These are phyloP conservation scores for Metarhizium robertsii DNA, from an alignment of 2,329 filamentous ascomycete species.

Conservation along the genomic window DNA sequence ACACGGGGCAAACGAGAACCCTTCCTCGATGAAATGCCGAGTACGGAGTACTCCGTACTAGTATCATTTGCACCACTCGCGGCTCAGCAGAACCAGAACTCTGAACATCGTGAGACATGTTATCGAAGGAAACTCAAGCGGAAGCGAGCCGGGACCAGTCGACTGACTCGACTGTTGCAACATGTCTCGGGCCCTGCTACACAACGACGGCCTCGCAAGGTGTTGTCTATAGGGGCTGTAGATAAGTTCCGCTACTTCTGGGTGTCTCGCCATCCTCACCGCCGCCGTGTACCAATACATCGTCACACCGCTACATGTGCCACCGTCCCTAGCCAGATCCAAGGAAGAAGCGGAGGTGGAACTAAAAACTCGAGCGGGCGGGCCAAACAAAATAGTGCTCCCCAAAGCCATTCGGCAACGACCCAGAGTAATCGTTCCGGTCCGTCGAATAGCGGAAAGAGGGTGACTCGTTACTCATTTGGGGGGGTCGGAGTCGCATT, in stretches of 20 bases:
- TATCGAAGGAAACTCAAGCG: no score
- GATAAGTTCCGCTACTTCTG: not conserved
- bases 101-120: not conserved
- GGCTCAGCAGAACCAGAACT: no score
- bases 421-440: not conserved
- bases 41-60: no score
- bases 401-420: not conserved
- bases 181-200: not conserved
- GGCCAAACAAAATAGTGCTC: no score
- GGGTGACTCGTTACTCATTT: not conserved
- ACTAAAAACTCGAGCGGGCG: not conserved
- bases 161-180: not conserved
- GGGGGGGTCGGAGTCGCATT: not conserved
- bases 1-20: no score
- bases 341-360: not conserved
- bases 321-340: not conserved
- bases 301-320: not conserved
- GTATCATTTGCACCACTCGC: no score
- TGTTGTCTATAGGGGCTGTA: not conserved
- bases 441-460: not conserved
- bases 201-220: not conserved
- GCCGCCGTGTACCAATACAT: not conserved
- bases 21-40: no score
- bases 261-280: not conserved
- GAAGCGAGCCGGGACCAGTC: no score